These are phyloP conservation scores for Pestalotiopsis sp. DNA, from an alignment of 2,329 filamentous ascomycete species.

Conservation along the genomic window DNA sequence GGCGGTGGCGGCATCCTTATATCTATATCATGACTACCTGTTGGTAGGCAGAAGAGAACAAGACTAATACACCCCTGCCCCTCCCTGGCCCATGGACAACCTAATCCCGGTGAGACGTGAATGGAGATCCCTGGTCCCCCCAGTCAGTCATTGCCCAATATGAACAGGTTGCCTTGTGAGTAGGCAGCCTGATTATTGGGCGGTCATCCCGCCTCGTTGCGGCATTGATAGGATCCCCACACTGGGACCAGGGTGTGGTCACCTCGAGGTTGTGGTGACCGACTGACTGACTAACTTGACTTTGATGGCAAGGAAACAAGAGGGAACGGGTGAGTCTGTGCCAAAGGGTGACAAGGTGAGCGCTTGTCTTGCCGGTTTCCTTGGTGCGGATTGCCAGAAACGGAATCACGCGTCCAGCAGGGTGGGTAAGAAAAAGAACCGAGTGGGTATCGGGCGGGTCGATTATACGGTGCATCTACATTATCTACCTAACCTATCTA, in stretches of 20 bases:
- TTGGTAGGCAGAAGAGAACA: conserved; percentile 10
- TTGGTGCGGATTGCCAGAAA: neutral
- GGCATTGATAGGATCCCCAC: conserved; percentile 1
- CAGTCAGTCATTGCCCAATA: conserved; percentile 8
- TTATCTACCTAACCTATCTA: neutral
- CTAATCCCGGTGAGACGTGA: conserved; percentile 1
- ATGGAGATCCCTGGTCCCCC: neutral
- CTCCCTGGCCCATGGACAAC: neutral
- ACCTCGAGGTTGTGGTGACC: neutral
- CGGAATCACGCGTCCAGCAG: conserved; percentile 12
- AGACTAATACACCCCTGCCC: neutral
- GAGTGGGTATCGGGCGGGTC: neutral
- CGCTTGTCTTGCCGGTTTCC: neutral
- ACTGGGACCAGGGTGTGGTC: neutral
- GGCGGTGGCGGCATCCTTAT: conserved; percentile 11
- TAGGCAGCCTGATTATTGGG: conserved; percentile 12
- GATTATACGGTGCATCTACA: neutral
- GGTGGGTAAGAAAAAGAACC: conserved; percentile 9
- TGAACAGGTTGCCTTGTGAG: conserved; percentile 14
- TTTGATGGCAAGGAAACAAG: conserved; percentile 7
- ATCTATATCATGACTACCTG: neutral
- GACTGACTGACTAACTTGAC: neutral
- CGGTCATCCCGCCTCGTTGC: conserved; percentile 13
- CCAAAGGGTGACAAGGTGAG: conserved; percentile 1
- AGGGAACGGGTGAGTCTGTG: neutral